phyloP scores from a whole-genome alignment of 192 early-diverging fungal species.

The Linnemannia exigua region DNA sequence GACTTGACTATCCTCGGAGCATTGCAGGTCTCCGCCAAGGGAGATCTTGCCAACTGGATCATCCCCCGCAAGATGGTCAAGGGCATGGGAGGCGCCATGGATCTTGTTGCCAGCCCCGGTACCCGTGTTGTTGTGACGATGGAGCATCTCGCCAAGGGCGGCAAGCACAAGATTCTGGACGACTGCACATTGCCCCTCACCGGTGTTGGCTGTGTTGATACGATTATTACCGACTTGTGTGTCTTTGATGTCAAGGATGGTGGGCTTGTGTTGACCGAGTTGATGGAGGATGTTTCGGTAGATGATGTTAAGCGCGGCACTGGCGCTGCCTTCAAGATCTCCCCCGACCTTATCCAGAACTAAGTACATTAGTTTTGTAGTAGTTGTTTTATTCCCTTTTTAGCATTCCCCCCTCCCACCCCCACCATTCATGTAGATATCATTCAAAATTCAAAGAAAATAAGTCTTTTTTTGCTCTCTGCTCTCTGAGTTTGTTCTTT shows the following conservation, averaged over 20 bases:
- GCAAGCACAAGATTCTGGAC: constrained; percentile 80
- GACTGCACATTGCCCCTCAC: constrained; percentile 81
- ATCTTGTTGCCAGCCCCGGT: constrained; percentile 76
- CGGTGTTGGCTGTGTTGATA: constrained; percentile 74
- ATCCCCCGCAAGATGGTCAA: constrained; percentile 90
- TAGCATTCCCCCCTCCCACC: background rate
- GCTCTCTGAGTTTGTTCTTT: no score
- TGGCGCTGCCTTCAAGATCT: constrained; percentile 71
- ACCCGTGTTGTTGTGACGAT: constrained; percentile 85
- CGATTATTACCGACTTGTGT: constrained; percentile 77
- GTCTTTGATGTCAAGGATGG: constrained; percentile 76
- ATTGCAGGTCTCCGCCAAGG: constrained; percentile 81
- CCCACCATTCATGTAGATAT: no score
- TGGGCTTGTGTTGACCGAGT: constrained; percentile 73
- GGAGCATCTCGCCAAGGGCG: constrained; percentile 68
- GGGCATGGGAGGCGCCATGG: constrained; percentile 89
- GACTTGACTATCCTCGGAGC: constrained; percentile 84
- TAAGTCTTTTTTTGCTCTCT: no score
- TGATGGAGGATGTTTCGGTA: constrained; percentile 70
- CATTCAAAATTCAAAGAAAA: no score
- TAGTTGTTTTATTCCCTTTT: background rate
- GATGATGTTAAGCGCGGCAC: constrained; percentile 78
- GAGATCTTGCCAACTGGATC: constrained; percentile 90
- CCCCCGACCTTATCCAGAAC: constrained; percentile 49
- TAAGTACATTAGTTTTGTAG: background rate